Evolutionary conservation across 2,329 filamentous ascomycete genomes (phyloP).

Genomic region (Fusarium penzigii): DNA sequence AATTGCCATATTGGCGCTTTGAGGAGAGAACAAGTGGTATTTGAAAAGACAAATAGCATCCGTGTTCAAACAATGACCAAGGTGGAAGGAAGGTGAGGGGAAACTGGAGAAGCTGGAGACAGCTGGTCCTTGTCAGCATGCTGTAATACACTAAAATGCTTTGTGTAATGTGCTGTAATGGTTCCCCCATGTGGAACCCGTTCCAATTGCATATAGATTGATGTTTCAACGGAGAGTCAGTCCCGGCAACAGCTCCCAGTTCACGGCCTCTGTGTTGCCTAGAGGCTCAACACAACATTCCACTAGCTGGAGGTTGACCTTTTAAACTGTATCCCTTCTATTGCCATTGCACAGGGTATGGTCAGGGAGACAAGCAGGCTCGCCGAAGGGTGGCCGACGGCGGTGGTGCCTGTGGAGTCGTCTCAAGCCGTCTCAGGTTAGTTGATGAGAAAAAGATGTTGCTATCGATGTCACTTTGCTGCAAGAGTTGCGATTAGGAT

Average conservation of each 20-base stretch:
- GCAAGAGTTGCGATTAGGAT: slow-evolving; percentile 13
- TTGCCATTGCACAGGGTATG: background rate
- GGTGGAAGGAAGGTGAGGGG: background rate
- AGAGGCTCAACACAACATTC: background rate
- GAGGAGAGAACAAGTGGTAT: background rate
- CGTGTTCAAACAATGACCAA: background rate
- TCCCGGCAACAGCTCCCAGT: background rate
- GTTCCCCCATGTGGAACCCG: background rate
- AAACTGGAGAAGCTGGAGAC: background rate
- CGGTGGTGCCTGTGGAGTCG: slow-evolving; percentile 24
- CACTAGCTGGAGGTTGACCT: background rate
- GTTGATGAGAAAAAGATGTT: slow-evolving; percentile 9
- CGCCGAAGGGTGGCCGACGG: slow-evolving; percentile 21
- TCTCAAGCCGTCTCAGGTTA: slow-evolving; percentile 14
- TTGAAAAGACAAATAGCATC: background rate
- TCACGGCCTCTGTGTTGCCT: background rate
- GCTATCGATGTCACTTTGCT: slow-evolving; percentile 23
- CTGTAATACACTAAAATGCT: background rate
- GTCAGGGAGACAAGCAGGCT: slow-evolving; percentile 4
- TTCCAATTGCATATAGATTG: background rate
- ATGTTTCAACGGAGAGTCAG: background rate
- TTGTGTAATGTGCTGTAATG: background rate
- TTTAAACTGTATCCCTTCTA: background rate
- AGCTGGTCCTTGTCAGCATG: background rate
- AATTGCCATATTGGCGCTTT: background rate